Evolutionary conservation across 441 rosid species (phyloP), one percentile per base, ranked within the genome.

Genomic region (Pelargonium australe): DNA sequence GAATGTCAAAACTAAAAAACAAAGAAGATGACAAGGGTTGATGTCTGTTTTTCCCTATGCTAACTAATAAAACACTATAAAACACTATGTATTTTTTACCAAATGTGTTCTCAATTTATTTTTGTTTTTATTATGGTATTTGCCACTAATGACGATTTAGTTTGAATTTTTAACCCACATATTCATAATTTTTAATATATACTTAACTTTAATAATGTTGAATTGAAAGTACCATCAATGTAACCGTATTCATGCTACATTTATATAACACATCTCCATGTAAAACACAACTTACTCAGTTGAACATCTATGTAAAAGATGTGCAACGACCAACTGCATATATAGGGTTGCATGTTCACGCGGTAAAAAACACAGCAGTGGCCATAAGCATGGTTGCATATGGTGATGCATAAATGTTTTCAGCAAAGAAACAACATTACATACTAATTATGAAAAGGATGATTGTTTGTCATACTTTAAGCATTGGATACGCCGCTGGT

Each of bases 401-500:
- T 2, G 19, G 5, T 25, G 43, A 63, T 28, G 65, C 44, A 31
- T 13, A 31, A 63, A 63, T 31, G 11, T 11, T 63, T 7, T 63
- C 43, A 31, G 66, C 4, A 57, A 41, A 58, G 13, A 17, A 58
- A 58, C 23, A 49, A 25, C 11, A 40, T 17, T 68, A 37, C 19
- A 25, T 19, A 17, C 37, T 16, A 25, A 71, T 41, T 66, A 49
- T 58, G 61, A 28, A 70, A 63, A 13, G 31, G 44, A 60, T 70
- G 68, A 67, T 61, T 66, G 6, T 63, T 45, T 17, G 70, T 65
- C 90, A 57, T 86, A 95, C 99, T 95, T 95, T 34, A 95, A 79
- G 79, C 99, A 92, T 67, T 95, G 97, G 60, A 95, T 92, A 66
- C 99, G 99, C 75, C 99, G 87, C 64, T 95, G 98, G 73, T 90